A percentile compares a stretch with the other conserved stretches of the same genome.
Evolutionary conservation across 352 stramenopile species (phyloP).

Genomic region (Phytophthora vignae): DNA sequence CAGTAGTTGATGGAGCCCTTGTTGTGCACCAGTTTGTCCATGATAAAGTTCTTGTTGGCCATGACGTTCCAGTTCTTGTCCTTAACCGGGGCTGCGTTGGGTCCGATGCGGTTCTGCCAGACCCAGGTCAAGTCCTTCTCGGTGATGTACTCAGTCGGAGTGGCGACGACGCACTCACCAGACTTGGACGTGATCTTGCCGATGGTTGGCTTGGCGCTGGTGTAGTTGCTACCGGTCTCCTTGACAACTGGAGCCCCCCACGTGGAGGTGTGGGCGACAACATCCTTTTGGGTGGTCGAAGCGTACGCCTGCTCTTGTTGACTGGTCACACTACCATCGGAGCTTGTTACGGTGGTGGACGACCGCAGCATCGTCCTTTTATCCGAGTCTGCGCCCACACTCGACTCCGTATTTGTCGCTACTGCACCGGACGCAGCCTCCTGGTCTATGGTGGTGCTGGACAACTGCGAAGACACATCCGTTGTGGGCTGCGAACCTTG

Average conservation of each 20-base stretch:
- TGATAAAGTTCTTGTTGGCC: constrained; percentile 33
- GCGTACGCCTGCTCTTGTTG: background rate
- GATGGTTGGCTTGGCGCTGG: constrained; percentile 15
- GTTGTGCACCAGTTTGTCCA: constrained; percentile 34
- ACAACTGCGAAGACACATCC: background rate
- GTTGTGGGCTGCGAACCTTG: background rate
- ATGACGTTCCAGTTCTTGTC: constrained; percentile 31
- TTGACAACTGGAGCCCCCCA: constrained; percentile 28
- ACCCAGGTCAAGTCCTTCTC: constrained; percentile 26
- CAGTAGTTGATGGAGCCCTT: constrained; percentile 37
- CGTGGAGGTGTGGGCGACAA: background rate
- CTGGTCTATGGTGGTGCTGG: background rate
- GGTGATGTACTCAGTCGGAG: constrained; percentile 26
- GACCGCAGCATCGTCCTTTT: background rate
- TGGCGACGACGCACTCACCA: constrained; percentile 18
- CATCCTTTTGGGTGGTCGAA: background rate
- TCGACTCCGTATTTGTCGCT: background rate
- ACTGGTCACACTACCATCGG: background rate
- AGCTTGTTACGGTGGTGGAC: background rate
- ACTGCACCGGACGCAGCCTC: background rate
- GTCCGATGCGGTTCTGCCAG: constrained; percentile 27
- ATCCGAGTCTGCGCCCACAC: constrained; percentile 6
- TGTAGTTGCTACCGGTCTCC: constrained; percentile 21
- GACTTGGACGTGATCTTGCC: constrained; percentile 25
- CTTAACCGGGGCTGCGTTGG: constrained; percentile 3